Evolutionary conservation across 108 stramenopile species (phyloP).

Genomic region (Skeletonema tropicum): DNA sequence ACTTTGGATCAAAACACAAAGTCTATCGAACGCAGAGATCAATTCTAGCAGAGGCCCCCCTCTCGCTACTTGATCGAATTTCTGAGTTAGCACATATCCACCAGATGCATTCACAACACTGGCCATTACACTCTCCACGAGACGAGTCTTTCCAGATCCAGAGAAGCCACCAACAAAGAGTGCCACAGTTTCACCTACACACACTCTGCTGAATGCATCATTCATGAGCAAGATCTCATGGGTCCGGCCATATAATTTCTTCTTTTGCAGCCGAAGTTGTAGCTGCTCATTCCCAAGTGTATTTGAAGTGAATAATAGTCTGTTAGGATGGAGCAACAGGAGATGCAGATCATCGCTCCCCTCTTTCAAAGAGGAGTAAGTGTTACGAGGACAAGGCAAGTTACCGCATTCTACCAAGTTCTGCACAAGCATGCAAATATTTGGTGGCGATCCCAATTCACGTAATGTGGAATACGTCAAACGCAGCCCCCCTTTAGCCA

Average conservation of each 20-base stretch:
- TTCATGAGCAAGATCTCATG: conserved; percentile 19
- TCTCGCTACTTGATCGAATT: conserved; percentile 40
- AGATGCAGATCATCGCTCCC: conserved; percentile 25
- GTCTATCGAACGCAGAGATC: conserved; percentile 38
- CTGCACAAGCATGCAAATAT: conserved; percentile 13
- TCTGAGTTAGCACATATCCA: conserved; percentile 25
- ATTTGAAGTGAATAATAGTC: conserved; percentile 13
- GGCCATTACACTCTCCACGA: conserved; percentile 21
- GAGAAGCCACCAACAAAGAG: conserved; percentile 36
- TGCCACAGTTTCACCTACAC: conserved; percentile 31
- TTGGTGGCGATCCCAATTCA: conserved; percentile 8
- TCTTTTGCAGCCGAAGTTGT: conserved; percentile 2
- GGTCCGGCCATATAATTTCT: conserved; percentile 33
- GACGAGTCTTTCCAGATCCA: conserved; percentile 34
- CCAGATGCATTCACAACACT: not conserved
- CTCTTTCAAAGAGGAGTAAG: conserved; percentile 15
- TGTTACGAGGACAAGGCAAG: not conserved
- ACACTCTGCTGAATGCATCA: conserved; percentile 39
- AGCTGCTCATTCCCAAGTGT: not conserved
- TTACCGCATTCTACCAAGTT: conserved; percentile 12
- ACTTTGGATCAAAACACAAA: conserved; percentile 26
- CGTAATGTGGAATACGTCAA: conserved; percentile 6
- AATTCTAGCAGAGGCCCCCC: conserved; percentile 17
- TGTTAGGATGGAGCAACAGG: conserved; percentile 18
- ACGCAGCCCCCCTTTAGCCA: not conserved